Evolutionary conservation across 345 rosid species (phyloP).

Genomic region (Heritiera littoralis): DNA sequence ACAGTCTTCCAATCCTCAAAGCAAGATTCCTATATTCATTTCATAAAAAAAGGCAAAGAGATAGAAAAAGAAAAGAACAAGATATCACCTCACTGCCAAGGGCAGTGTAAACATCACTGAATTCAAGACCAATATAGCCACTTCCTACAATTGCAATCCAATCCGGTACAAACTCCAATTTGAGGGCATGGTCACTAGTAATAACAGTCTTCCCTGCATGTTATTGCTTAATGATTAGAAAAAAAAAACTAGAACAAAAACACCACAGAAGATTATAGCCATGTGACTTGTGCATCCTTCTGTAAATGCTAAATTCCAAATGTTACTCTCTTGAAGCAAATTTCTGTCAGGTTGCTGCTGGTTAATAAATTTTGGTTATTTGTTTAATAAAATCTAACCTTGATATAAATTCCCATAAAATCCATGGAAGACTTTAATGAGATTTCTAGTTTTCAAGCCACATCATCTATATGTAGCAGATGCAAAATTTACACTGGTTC

Average conservation of each 20-base stretch:
- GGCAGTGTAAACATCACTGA: constrained; percentile 99
- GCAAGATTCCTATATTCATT: neutral
- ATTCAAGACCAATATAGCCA: constrained; percentile 99
- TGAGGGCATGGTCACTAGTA: constrained; percentile 98
- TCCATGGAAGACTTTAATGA: neutral
- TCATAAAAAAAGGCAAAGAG: no score
- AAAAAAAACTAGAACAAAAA: constrained; percentile 13
- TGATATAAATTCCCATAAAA: neutral
- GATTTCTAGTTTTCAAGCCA: neutral
- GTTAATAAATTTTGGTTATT: neutral
- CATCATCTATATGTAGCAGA: neutral
- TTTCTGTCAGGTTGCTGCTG: neutral
- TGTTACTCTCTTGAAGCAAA: neutral
- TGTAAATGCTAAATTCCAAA: neutral
- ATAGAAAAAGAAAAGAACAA: constrained; percentile 7
- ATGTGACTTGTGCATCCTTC: constrained; percentile 9
- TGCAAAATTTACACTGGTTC: neutral
- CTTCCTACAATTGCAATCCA: constrained; percentile 99
- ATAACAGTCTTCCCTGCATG: constrained; percentile 95
- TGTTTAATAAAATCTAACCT: neutral
- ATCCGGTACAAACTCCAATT: constrained; percentile 91
- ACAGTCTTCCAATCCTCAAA: neutral
- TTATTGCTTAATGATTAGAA: constrained; percentile 21
- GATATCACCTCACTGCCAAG: constrained; percentile 96
- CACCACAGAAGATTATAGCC: constrained; percentile 11